A percentile compares a stretch with the other conserved stretches of the same genome.
Conservation (phyloP, 257 asterid species). For the Jasminum sambac region DNA sequence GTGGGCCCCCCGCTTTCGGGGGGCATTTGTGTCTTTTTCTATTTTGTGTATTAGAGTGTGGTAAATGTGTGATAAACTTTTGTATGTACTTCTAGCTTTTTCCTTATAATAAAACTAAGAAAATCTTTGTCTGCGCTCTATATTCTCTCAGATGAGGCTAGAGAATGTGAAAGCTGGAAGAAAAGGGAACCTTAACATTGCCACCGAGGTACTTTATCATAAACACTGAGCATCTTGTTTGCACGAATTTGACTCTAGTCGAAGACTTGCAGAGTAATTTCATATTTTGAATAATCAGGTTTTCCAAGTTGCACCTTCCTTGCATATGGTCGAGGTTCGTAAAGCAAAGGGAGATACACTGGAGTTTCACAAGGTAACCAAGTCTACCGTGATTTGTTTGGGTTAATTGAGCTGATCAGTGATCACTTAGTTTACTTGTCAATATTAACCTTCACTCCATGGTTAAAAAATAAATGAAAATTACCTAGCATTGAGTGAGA, state of each 20-base stretch:
- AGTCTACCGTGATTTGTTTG: background rate
- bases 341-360: conserved; percentile 80
- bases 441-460: no score
- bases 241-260: conserved; percentile 3
- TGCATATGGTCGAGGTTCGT: conserved; percentile 77
- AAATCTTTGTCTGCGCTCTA: background rate
- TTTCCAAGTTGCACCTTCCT: conserved; percentile 73
- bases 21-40: no score
- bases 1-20: no score
- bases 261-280: background rate
- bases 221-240: background rate
- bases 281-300: conserved; percentile 38
- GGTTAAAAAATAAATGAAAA: no score
- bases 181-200: conserved; percentile 91
- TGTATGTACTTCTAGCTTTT: no score
- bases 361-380: conserved; percentile 78
- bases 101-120: background rate
- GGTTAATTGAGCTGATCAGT: no score
- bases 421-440: no score
- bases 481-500: no score
- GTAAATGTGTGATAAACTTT: no score
- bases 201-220: conserved; percentile 66
- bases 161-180: conserved; percentile 90
- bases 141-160: conserved; percentile 79
- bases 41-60: no score